Base-by-base conservation (phyloP, 257 asterid species). In the Schizonepeta tenuifolia region DNA sequence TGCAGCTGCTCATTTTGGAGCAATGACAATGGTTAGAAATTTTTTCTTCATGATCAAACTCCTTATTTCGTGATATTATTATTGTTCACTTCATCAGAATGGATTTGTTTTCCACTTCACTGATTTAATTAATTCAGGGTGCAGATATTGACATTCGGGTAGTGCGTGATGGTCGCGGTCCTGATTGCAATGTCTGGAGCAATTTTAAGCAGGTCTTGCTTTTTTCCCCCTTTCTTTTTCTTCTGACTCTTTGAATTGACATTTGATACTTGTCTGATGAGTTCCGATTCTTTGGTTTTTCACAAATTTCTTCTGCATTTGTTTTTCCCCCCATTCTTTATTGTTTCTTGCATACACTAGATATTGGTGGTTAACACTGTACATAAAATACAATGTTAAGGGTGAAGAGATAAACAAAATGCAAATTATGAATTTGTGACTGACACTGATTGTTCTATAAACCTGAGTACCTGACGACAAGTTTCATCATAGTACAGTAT, bases 61-160 rank as follows among this genome's bases (percentile, higher is more conserved):
- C 54, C 4, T 69, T 57, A 26, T 46, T 54, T 67, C 65, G 28
- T n/a, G 14, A 7, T 63, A 20, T 26, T 41, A 14, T 49, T 22
- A 54, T 41, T 66, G 38, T 43, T 49, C 33, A 56, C 63, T 63
- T 66, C 1, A 18, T 69, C n/a, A 47, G 43, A 8, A 28, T 53
- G 33, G 33, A 14, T 53, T 24, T 36, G 15, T 65, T 28, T 8
- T 62, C n/a, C 36, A 49, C 56, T 67, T 65, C 58, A 63, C 83
- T 88, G 74, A 83, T 76, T 51, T 82, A 72, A 77, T 62, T 6
- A 64, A 50, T 83, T 81, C 98, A 95, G 99, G 99, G 99, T 82
- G 97, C 98, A 81, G 99, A 95, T 87, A 95, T 95, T 78, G 99
- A 95, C 80, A 95, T 95, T 71, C 97, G 99, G 54, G 99, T 90